Conservation (phyloP, 148 eudicot species). For the Spergularia bocconei region DNA sequence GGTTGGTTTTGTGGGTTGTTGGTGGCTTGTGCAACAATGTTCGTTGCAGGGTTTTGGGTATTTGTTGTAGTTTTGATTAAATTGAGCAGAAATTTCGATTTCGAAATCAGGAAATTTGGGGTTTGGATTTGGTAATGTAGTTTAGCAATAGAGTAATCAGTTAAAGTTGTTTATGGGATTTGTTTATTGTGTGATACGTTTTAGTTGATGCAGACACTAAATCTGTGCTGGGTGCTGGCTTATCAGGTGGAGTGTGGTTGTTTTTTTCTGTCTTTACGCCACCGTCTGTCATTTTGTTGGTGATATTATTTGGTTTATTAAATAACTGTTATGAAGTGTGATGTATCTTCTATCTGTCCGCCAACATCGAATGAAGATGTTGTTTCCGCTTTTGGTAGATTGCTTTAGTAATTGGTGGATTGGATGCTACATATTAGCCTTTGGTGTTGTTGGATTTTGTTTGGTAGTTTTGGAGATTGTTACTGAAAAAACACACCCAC, state of each 20-base stretch:
- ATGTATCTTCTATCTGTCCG: background rate
- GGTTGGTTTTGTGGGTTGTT: too few relatives aligned
- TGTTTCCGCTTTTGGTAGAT: background rate
- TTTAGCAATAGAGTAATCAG: background rate
- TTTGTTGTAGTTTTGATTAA: background rate
- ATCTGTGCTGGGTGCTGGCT: constrained; percentile 9
- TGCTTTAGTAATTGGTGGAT: background rate
- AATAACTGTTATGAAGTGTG: background rate
- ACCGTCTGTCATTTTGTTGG: too few relatives aligned
- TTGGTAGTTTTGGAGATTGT: background rate
- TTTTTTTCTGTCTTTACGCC: too few relatives aligned
- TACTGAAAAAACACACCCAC: background rate
- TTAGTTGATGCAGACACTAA: constrained; percentile 9
- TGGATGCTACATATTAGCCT: background rate
- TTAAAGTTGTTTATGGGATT: background rate
- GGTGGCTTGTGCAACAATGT: too few relatives aligned
- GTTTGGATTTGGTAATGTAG: background rate
- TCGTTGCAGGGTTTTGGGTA: too few relatives aligned
- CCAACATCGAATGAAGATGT: background rate
- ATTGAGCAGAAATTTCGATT: background rate
- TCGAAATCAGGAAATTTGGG: background rate
- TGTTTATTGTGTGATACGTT: background rate
- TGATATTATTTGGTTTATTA: background rate
- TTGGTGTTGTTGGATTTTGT: background rate
- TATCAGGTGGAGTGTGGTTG: background rate